Percentiles rank a stretch among this genome's conserved stretches.
phyloP scores from a whole-genome alignment of 2,329 filamentous ascomycete genomes.

The Scytalidium lignicola region DNA sequence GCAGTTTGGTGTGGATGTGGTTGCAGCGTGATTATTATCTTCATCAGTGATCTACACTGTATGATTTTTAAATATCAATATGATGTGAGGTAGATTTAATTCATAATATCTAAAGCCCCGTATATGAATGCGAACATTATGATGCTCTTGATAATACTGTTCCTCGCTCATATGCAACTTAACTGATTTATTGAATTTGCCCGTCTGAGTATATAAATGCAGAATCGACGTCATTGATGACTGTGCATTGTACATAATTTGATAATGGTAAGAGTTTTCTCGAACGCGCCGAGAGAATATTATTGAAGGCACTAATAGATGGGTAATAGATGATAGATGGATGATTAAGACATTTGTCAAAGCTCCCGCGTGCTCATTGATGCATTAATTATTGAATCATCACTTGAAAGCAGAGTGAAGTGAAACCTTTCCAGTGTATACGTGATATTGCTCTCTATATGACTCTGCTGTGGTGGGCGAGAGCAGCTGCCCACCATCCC shows the following conservation, averaged over 20 bases:
- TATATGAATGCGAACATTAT: too few species aligned
- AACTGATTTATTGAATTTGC: too few species aligned
- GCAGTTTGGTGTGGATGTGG: conserved; percentile 54
- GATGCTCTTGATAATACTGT: too few species aligned
- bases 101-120: too few species aligned
- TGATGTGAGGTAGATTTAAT: too few species aligned
- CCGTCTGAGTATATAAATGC: too few species aligned
- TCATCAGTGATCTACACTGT: conserved; percentile 24
- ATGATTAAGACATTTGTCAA: neutral
- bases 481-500: neutral
- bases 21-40: conserved; percentile 69
- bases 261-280: neutral
- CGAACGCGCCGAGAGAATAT: neutral
- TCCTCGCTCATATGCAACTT: too few species aligned
- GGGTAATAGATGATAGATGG: neutral
- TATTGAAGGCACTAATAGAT: neutral
- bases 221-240: too few species aligned
- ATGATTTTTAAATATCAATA: too few species aligned
- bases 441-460: neutral
- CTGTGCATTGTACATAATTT: conserved; percentile 15
- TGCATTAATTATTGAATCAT: neutral
- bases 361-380: neutral
- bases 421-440: neutral
- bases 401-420: neutral
- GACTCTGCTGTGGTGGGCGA: neutral